A percentile compares a stretch with the other conserved stretches of the same genome.
Conservation (phyloP, 1,284 basidiomycete species). For the Pyrrhoderma lamaoense region DNA sequence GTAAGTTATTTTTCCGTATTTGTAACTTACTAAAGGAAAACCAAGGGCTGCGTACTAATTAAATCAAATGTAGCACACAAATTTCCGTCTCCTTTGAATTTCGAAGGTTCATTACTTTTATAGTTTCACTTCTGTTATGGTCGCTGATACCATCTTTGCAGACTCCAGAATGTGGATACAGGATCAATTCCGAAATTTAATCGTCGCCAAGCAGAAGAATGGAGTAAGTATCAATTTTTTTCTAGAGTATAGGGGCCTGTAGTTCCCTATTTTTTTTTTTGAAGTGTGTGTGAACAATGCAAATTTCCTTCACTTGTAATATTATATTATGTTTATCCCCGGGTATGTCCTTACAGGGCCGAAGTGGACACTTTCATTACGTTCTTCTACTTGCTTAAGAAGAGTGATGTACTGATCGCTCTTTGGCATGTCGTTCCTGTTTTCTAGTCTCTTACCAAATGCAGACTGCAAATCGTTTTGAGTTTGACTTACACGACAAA, state of each 20-base stretch:
- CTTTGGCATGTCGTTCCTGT: too few species aligned
- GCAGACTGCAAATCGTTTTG: slow-evolving; percentile 49
- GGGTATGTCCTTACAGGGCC: too few species aligned
- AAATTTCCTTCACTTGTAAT: too few species aligned
- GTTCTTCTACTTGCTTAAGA: too few species aligned
- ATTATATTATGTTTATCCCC: too few species aligned
- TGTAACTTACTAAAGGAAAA: neutral
- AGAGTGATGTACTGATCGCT: too few species aligned
- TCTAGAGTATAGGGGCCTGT: neutral
- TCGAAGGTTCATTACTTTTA: slow-evolving; percentile 44
- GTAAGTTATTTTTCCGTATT: slow-evolving; percentile 35
- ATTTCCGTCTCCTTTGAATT: slow-evolving; percentile 59
- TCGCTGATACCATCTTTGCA: slow-evolving; percentile 24
- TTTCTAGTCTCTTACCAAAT: slow-evolving; percentile 59
- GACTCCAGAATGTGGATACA: slow-evolving; percentile 30
- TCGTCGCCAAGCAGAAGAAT: slow-evolving; percentile 62
- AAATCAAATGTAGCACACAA: slow-evolving; percentile 42
- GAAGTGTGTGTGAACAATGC: too few species aligned
- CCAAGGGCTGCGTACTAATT: slow-evolving; percentile 10
- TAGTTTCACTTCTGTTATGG: slow-evolving; percentile 12
- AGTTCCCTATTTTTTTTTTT: neutral
- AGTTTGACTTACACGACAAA: slow-evolving; percentile 41
- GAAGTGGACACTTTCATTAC: too few species aligned
- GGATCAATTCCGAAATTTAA: slow-evolving; percentile 42
- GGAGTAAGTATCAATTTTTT: slow-evolving; percentile 43